These are phyloP conservation scores for Aspergillus arachidicola DNA, from an alignment of 2,329 filamentous ascomycete genomes.

Conservation along the genomic window DNA sequence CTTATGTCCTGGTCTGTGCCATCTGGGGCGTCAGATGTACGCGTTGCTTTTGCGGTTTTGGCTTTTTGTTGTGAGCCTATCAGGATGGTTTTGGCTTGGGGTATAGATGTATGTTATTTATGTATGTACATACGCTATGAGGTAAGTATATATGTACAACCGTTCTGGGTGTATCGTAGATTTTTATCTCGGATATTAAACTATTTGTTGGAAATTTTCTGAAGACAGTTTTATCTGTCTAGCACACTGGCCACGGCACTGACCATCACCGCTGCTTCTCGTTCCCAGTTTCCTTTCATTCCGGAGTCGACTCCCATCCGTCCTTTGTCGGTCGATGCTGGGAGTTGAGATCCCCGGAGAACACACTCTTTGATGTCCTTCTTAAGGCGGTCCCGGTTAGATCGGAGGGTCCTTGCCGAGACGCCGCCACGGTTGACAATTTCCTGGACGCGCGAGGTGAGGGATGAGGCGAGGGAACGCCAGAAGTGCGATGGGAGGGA, in stretches of 20 bases:
- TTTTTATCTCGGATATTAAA: neutral
- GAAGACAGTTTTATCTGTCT: conserved; percentile 16
- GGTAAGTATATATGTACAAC: neutral
- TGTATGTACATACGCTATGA: neutral
- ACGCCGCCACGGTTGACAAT: conserved; percentile 81
- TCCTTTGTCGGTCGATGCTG: conserved; percentile 55
- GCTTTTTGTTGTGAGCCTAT: neutral
- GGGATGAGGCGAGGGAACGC: conserved; percentile 78
- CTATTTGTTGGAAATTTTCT: neutral
- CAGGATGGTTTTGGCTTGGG: too few species aligned
- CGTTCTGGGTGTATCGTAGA: neutral
- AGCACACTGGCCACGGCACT: conserved; percentile 72
- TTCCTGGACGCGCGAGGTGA: conserved; percentile 79
- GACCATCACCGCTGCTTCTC: conserved; percentile 94
- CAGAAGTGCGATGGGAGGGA: conserved; percentile 92
- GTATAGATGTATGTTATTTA: neutral
- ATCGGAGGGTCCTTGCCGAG: conserved; percentile 75
- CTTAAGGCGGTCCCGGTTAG: conserved; percentile 72
- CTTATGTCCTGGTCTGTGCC: neutral
- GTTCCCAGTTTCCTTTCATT: conserved; percentile 69
- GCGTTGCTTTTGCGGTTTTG: neutral
- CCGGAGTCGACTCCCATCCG: conserved; percentile 47
- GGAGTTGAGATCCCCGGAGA: conserved; percentile 71
- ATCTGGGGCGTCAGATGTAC: neutral
- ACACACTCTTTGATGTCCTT: conserved; percentile 84